Conservation (phyloP, 1,284 basidiomycete genomes). For the Rhodotorula sp. region DNA sequence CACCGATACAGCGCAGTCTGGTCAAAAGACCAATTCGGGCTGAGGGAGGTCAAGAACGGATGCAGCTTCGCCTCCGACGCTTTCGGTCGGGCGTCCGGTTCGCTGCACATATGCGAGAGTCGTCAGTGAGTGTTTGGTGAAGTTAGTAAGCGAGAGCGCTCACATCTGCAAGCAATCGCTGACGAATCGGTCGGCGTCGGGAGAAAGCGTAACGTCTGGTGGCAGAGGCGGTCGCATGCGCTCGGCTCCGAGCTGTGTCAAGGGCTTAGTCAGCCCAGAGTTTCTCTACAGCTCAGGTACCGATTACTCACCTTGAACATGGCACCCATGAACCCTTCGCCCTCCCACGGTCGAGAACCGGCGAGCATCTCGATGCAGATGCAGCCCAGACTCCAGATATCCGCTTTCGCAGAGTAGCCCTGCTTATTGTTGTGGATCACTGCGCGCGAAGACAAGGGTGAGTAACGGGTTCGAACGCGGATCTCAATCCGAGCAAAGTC, state of each 20-base stretch:
- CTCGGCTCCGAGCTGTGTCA: conserved; percentile 71
- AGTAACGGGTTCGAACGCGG: neutral
- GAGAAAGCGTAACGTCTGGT: conserved; percentile 69
- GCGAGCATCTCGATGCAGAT: conserved; percentile 98
- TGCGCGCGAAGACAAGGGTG: neutral
- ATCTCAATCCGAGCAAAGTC: neutral
- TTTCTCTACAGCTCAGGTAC: no score
- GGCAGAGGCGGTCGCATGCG: conserved; percentile 86
- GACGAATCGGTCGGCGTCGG: conserved; percentile 80
- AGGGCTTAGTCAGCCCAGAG: conserved; percentile 3
- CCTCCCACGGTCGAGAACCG: conserved; percentile 87
- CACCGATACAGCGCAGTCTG: conserved; percentile 42
- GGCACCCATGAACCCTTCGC: conserved; percentile 83
- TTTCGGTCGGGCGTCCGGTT: conserved; percentile 80
- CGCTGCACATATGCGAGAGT: conserved; percentile 53
- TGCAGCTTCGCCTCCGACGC: conserved; percentile 79
- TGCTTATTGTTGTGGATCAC: conserved; percentile 75
- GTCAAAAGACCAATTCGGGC: conserved; percentile 68
- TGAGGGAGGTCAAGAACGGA: conserved; percentile 69
- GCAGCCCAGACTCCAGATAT: conserved; percentile 98
- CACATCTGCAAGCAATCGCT: conserved; percentile 85
- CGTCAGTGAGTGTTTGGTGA: neutral
- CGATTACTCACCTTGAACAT: conserved; percentile 73
- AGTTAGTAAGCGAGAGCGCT: conserved; percentile 45
- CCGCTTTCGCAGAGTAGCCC: conserved; percentile 91